Evolutionary conservation across 2,329 filamentous ascomycete species (phyloP), one percentile per base, ranked within the genome.

Genomic region (Daldinia sp.): DNA sequence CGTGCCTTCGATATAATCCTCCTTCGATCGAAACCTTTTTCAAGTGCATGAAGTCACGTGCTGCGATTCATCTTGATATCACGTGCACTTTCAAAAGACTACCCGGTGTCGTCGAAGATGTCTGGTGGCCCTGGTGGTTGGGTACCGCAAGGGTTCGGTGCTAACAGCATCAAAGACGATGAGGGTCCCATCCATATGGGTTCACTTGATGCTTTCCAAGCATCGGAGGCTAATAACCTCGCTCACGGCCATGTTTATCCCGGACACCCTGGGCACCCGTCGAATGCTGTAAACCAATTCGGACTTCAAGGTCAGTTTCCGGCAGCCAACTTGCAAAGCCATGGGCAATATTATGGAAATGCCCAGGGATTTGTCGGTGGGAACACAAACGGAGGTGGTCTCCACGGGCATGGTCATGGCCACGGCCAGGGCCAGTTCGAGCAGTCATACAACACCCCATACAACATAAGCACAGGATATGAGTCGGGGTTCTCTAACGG

Each of bases 361-460:
- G 6, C 28, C 3, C 26, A 51, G n/a, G 46, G 26, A 6, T 51
- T 51, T 51, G 46, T 13, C 7, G 26, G 46, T 18, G 26, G 26
- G 4, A 33, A n/a, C 15, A n/a, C 46, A 10, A 51, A 51, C 12
- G 46, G 46, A 30, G 46, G 46, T 51, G 28, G 15, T 30, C 26
- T 51, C 15, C 46, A 51, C 7, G 46, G 46, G 7, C 46, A 51
- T 33, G 26, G 42, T 10, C 42, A 46, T 23, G 20, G 30, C 23
- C 44, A 48, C 5, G 44, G 46, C 7, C 46, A 51, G n/a, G 26
- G 26, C 13, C 46, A 51, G 26, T 51, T 48, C 23, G 44, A 48
- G 23, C 44, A 51, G 10, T 26, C 46, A 2, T 51, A 51, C 7
- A 7, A 51, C 3, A 15, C 26, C 28, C 6, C 26, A 18, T 30